Conservation (phyloP, 2,329 filamentous ascomycete species). For the Clonostachys sp. region DNA sequence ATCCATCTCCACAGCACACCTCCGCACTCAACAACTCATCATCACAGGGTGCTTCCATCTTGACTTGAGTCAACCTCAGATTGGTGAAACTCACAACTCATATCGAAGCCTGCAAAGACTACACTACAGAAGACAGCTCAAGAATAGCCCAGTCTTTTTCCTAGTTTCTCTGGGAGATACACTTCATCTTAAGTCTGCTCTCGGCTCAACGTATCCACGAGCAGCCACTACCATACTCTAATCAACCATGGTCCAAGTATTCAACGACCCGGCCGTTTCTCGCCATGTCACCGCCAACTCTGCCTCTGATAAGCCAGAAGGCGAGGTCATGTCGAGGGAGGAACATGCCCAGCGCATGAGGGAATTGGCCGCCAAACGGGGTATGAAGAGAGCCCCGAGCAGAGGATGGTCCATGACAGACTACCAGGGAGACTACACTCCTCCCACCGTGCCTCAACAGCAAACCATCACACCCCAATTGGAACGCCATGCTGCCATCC, state of each 20-base stretch:
- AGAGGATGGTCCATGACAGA: constrained; percentile 43
- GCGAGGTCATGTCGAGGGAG: constrained; percentile 27
- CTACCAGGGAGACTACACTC: constrained; percentile 25
- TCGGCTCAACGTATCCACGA: too few species aligned
- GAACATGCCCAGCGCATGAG: constrained; percentile 31
- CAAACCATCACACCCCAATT: constrained; percentile 13
- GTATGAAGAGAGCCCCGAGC: constrained; percentile 24
- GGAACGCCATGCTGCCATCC: constrained; percentile 21
- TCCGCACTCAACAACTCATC: not conserved
- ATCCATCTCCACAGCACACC: constrained; percentile 3
- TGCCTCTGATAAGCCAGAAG: constrained; percentile 3
- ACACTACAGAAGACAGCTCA: too few species aligned
- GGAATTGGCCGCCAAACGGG: constrained; percentile 29
- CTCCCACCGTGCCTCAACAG: constrained; percentile 7
- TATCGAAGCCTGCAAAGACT: too few species aligned
- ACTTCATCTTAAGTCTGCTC: not conserved
- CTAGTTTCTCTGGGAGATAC: not conserved
- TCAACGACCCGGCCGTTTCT: constrained; percentile 12
- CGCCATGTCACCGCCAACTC: not conserved
- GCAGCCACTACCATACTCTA: not conserved
- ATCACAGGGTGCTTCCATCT: not conserved
- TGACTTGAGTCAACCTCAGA: constrained; percentile 1
- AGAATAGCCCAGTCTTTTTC: not conserved
- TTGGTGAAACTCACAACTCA: not conserved
- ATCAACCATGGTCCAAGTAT: constrained; percentile 23